Conservation (phyloP, 768 basidiomycete genomes). For the Pisolithus microcarpus region DNA sequence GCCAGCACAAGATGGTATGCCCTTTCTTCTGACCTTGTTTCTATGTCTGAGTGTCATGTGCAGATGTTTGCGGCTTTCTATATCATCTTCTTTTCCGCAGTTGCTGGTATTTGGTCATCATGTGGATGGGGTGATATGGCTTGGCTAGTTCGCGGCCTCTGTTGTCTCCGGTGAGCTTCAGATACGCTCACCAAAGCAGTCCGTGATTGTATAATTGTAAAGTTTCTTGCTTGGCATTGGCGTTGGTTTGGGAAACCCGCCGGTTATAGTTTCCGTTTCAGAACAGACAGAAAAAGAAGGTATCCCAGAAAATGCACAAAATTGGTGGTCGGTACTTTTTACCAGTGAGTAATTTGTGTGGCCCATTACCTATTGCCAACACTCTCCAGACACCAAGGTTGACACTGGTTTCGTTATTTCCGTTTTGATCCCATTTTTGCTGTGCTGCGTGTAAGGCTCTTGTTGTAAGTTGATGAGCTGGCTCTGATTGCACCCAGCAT, state of each 20-base stretch:
- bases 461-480: background rate
- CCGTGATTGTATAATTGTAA: background rate
- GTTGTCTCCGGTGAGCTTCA: slow-evolving; percentile 56
- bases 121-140: slow-evolving; percentile 27
- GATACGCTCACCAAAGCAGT: background rate
- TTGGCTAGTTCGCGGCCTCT: slow-evolving; percentile 67
- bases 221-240: slow-evolving; percentile 88
- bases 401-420: slow-evolving; percentile 76
- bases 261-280: slow-evolving; percentile 80
- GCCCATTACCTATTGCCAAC: background rate
- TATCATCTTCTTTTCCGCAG: slow-evolving; percentile 73
- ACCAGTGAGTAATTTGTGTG: slow-evolving; percentile 54
- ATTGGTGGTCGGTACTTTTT: slow-evolving; percentile 80
- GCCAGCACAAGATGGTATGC: slow-evolving; percentile 80
- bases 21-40: background rate
- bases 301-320: slow-evolving; percentile 72
- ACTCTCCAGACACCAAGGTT: slow-evolving; percentile 65
- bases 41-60: slow-evolving; percentile 9
- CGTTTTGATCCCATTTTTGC: slow-evolving; percentile 75
- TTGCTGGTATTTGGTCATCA: slow-evolving; percentile 68
- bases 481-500: slow-evolving; percentile 39
- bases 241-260: slow-evolving; percentile 83
- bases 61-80: slow-evolving; percentile 79
- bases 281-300: slow-evolving; percentile 84
- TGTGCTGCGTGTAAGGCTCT: slow-evolving; percentile 75